A percentile compares a stretch with the other conserved stretches of the same genome.
Conservation (phyloP, 306 rosid species). For the Myrica gale region DNA sequence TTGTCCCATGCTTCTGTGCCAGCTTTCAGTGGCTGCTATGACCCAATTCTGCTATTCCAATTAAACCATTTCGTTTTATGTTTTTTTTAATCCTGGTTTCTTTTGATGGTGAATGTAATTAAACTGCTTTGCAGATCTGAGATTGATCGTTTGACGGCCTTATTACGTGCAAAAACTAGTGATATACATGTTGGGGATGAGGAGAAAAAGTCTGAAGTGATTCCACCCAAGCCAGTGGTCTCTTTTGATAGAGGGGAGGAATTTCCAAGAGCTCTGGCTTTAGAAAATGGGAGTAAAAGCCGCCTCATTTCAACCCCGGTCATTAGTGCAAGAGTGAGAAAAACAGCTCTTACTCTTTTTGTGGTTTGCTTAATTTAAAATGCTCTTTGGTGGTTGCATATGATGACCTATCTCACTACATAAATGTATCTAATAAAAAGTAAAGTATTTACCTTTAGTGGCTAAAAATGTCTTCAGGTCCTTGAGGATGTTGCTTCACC, state of each 20-base stretch:
- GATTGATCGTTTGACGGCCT: conserved; percentile 79
- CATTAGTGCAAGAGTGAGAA: conserved; percentile 52
- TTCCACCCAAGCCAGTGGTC: conserved; percentile 35
- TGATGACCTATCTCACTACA: neutral
- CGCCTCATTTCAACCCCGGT: conserved; percentile 42
- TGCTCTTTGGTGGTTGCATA: neutral
- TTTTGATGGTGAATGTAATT: neutral
- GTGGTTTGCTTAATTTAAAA: conserved; percentile 5
- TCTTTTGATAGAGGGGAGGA: conserved; percentile 42
- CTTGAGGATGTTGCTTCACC: conserved; percentile 83
- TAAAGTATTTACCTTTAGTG: conserved; percentile 14
- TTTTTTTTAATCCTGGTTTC: neutral
- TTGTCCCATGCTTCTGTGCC: neutral
- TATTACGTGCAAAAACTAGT: conserved; percentile 68
- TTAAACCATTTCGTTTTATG: neutral
- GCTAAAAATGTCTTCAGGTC: conserved; percentile 50
- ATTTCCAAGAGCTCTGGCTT: conserved; percentile 32
- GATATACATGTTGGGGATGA: conserved; percentile 46
- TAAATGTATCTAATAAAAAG: neutral
- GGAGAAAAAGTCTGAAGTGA: conserved; percentile 41
- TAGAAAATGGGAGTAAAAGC: conserved; percentile 43
- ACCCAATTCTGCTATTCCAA: neutral
- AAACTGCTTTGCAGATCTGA: conserved; percentile 60
- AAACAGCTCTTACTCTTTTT: conserved; percentile 5
- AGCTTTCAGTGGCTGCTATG: neutral